Conservation (phyloP, 345 rosid genomes). For the Camelina laxa region DNA sequence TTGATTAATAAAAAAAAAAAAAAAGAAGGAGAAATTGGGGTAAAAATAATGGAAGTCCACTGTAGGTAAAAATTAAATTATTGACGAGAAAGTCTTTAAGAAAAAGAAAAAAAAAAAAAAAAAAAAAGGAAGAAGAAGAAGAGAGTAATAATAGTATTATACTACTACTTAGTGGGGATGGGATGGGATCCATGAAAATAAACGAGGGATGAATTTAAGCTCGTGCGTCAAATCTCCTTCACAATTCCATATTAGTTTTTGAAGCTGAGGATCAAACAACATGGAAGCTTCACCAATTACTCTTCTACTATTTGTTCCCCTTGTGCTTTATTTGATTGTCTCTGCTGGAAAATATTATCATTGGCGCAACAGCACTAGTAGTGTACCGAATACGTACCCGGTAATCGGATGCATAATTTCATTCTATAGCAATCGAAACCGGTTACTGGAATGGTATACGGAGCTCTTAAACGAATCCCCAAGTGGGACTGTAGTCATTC, state of each 20-base stretch:
- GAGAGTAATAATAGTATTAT: neutral
- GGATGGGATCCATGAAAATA: neutral
- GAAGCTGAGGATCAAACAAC: slow-evolving; percentile 11
- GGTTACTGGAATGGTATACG: slow-evolving; percentile 85
- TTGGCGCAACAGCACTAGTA: neutral
- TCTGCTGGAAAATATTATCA: slow-evolving; percentile 2
- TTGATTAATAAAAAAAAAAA: neutral
- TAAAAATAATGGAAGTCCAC: slow-evolving; percentile 14
- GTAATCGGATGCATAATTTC: slow-evolving; percentile 73
- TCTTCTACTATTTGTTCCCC: neutral
- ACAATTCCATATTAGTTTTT: neutral
- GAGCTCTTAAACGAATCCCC: slow-evolving; percentile 60
- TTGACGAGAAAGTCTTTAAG: slow-evolving; percentile 14
- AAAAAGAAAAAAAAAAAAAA: too few species aligned
- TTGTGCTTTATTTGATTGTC: neutral
- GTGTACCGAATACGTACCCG: slow-evolving; percentile 60
- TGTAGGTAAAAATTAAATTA: neutral
- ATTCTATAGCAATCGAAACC: slow-evolving; percentile 65
- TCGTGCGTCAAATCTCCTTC: slow-evolving; percentile 36
- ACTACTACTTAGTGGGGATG: neutral
- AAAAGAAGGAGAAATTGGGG: neutral
- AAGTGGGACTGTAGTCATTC: slow-evolving; percentile 62
- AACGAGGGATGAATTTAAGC: slow-evolving; percentile 1
- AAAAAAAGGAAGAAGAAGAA: neutral
- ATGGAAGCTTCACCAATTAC: slow-evolving; percentile 30